A percentile compares a stretch with the other conserved stretches of the same genome.
phyloP scores from a whole-genome alignment of 305 asterid genomes.

The Plantago coronopus region DNA sequence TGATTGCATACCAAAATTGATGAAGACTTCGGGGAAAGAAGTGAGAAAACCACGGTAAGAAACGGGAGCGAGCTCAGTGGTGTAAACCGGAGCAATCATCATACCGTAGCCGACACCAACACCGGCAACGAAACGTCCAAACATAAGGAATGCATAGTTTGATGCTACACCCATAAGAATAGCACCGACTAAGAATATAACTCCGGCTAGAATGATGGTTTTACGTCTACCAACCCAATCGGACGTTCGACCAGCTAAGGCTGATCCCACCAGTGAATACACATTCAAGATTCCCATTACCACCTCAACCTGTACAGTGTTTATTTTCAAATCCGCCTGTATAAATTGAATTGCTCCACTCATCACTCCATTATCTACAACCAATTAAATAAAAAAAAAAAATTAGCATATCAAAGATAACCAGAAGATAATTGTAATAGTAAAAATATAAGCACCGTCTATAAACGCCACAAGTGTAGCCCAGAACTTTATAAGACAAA shows the following conservation, averaged over 20 bases:
- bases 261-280: slow-evolving; percentile 1
- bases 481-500: no score
- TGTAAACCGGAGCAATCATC: slow-evolving; percentile 6
- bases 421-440: no score
- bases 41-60: slow-evolving; percentile 8
- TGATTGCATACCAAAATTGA: slow-evolving; percentile 1
- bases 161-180: slow-evolving; percentile 1
- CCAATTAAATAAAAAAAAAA: background rate
- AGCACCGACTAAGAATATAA: slow-evolving; percentile 7
- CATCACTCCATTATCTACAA: slow-evolving; percentile 5
- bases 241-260: slow-evolving; percentile 8
- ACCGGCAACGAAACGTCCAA: slow-evolving; percentile 10
- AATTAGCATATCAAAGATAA: no score
- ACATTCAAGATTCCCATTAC: background rate
- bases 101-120: slow-evolving; percentile 4
- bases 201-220: background rate
- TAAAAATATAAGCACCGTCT: no score
- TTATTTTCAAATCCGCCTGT: background rate
- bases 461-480: no score
- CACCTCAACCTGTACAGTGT: background rate
- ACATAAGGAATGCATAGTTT: background rate
- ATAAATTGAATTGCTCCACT: slow-evolving; percentile 2
- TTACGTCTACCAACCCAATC: slow-evolving; percentile 3
- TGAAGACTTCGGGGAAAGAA: slow-evolving; percentile 4
- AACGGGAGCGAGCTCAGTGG: background rate